Base-by-base conservation (phyloP, 352 stramenopile species). In the Pythium plurisporium region DNA sequence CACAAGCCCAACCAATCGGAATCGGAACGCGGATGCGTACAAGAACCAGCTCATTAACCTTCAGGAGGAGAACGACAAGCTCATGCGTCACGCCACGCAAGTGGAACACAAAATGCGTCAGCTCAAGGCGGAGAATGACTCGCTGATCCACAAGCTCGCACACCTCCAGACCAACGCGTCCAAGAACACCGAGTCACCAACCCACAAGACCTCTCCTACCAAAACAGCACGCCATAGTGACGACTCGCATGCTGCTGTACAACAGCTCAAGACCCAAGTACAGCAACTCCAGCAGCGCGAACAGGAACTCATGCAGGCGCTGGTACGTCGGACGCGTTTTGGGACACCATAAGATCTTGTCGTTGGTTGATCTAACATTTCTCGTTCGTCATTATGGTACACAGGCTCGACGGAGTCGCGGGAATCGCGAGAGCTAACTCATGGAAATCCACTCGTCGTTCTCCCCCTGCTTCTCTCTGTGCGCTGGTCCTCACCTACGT, bases 301-400 rank as follows among this genome's bases (percentile, higher is more conserved):
- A 42, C 77, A 92, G 51, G 82, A 92, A 52, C 77, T 92, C 29
- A 90, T 92, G 82, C 76, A 87, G 47, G 82, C 82, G 34, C 71
- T 89, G 64, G 82, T 89, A 56, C 36, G 74, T 79, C n/a, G 20
- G 25, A 15, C n/a, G n/a, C n/a, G n/a, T n/a, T n/a, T n/a, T n/a
- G n/a, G n/a, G n/a, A n/a, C n/a, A n/a, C n/a, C n/a, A n/a, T n/a
- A n/a, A n/a, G n/a, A n/a, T n/a, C n/a, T n/a, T n/a, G n/a, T n/a
- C n/a, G n/a, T n/a, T n/a, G n/a, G n/a, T n/a, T n/a, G n/a, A n/a
- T n/a, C n/a, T n/a, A n/a, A n/a, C n/a, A n/a, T n/a, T n/a, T n/a
- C n/a, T n/a, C n/a, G n/a, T n/a, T n/a, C n/a, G 0, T 47, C 22
- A 12, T 27, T 46, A 11, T 34, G 17, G 19, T 11, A 7, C n/a